phyloP scores from a whole-genome alignment of 345 rosid genomes.

The Ceriops tagal region DNA sequence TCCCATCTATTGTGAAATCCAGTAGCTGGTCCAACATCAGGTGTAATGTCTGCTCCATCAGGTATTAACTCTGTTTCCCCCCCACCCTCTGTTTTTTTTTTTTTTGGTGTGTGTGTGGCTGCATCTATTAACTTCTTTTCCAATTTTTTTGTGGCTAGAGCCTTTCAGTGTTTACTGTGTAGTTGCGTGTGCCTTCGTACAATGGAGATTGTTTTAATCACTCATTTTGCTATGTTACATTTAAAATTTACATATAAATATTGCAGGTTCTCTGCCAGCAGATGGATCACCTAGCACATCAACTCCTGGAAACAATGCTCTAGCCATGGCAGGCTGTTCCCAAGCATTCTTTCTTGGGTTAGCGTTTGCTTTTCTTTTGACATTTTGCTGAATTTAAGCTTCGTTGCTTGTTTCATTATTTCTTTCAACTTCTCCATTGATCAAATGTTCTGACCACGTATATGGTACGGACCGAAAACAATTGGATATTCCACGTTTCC shows the following conservation, averaged over 20 bases:
- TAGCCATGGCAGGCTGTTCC: background rate
- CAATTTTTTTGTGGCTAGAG: background rate
- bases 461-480: too few relatives aligned
- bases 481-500: too few relatives aligned
- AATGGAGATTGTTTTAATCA: too few relatives aligned
- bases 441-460: too few relatives aligned
- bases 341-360: constrained; percentile 2
- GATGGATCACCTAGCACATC: background rate
- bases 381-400: constrained; percentile 4
- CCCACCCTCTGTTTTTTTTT: too few relatives aligned
- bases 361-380: constrained; percentile 2
- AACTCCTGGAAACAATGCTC: constrained; percentile 13
- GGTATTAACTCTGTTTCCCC: background rate
- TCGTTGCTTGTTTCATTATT: background rate
- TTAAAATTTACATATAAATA: too few relatives aligned
- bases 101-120: too few relatives aligned
- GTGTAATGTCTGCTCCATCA: background rate
- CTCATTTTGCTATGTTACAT: too few relatives aligned
- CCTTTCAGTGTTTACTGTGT: too few relatives aligned
- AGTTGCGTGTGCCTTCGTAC: too few relatives aligned
- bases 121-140: background rate
- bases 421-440: background rate
- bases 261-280: background rate
- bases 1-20: too few relatives aligned
- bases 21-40: background rate